These are phyloP conservation scores for Mucor sp. DNA, from an alignment of 371 early-diverging fungal species.

Conservation along the genomic window DNA sequence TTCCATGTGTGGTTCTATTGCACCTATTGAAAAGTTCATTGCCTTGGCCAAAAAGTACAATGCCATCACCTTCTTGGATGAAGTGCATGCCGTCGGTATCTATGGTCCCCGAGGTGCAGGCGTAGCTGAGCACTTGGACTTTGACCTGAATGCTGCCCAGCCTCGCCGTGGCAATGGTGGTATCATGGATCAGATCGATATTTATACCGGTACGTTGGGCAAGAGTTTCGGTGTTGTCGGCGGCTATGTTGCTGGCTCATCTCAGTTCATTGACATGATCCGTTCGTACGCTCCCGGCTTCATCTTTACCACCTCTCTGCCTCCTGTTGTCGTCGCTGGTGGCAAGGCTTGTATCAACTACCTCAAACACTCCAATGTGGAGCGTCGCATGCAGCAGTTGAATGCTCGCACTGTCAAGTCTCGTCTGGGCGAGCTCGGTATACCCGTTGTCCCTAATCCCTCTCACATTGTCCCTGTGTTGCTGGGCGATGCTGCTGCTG, in stretches of 20 bases:
- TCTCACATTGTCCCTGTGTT: constrained; percentile 98
- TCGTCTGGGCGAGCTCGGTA: constrained; percentile 78
- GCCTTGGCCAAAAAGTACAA: constrained; percentile 95
- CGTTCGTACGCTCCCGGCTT: constrained; percentile 99
- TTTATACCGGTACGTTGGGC: constrained; percentile 97
- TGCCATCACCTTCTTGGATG: constrained; percentile 97
- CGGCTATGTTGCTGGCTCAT: constrained; percentile 95
- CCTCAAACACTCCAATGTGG: constrained; percentile 78
- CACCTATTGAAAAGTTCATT: constrained; percentile 94
- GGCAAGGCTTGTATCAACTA: constrained; percentile 91
- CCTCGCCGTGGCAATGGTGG: constrained; percentile 59
- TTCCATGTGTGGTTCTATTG: constrained; percentile 97
- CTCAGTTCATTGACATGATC: constrained; percentile 92
- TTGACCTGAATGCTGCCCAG: constrained; percentile 60
- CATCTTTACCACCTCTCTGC: constrained; percentile 98
- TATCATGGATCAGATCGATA: constrained; percentile 92
- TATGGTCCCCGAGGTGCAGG: constrained; percentile 97
- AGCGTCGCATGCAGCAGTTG: constrained; percentile 90
- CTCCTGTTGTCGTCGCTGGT: constrained; percentile 92
- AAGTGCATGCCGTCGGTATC: constrained; percentile 99
- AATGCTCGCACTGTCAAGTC: constrained; percentile 88
- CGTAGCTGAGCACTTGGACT: constrained; percentile 95
- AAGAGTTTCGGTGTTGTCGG: constrained; percentile 98
- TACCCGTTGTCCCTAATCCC: constrained; percentile 98
- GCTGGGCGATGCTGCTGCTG: constrained; percentile 93